Percentiles rank a stretch among this genome's conserved stretches.
Conservation (phyloP, 805 yeast genomes). For the Torulaspora microellipsoides region DNA sequence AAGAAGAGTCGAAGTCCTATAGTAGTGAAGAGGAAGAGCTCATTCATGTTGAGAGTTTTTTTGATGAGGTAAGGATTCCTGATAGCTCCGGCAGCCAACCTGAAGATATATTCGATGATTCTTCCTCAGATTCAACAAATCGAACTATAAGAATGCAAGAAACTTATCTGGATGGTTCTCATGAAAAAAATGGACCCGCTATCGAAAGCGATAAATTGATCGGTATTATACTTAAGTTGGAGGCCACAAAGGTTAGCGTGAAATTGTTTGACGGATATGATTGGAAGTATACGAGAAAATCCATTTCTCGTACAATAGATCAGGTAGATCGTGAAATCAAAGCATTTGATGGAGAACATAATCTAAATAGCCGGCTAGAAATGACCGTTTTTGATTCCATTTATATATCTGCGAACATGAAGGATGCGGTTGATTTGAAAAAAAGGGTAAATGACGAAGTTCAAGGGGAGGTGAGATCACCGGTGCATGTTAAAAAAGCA, state of each 20-base stretch:
- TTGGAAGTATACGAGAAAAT: slow-evolving; percentile 72
- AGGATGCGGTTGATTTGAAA: slow-evolving; percentile 44
- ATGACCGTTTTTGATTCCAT: slow-evolving; percentile 62
- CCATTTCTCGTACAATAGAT: slow-evolving; percentile 61
- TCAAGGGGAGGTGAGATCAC: slow-evolving; percentile 34
- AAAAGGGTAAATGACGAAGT: slow-evolving; percentile 51
- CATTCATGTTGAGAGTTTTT: slow-evolving; percentile 17
- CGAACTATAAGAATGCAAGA: slow-evolving; percentile 12
- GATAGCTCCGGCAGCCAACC: not conserved
- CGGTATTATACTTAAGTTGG: slow-evolving; percentile 23
- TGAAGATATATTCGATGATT: slow-evolving; percentile 4
- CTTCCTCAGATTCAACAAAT: slow-evolving; percentile 8
- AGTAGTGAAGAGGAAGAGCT: slow-evolving; percentile 23
- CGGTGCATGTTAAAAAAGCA: slow-evolving; percentile 39
- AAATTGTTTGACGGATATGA: slow-evolving; percentile 86
- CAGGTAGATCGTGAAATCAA: slow-evolving; percentile 46
- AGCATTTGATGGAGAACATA: slow-evolving; percentile 12
- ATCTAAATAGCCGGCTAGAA: slow-evolving; percentile 10
- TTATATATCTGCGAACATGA: slow-evolving; percentile 54
- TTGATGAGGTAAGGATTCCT: slow-evolving; percentile 7
- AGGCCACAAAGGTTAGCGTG: slow-evolving; percentile 38
- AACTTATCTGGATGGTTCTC: slow-evolving; percentile 15
- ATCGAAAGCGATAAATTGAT: not conserved
- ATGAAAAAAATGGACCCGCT: not conserved
- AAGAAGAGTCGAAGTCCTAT: slow-evolving; percentile 9